Evolutionary conservation across 371 early-diverging fungal genomes (phyloP).

Genomic region (Mucor plumbeus): DNA sequence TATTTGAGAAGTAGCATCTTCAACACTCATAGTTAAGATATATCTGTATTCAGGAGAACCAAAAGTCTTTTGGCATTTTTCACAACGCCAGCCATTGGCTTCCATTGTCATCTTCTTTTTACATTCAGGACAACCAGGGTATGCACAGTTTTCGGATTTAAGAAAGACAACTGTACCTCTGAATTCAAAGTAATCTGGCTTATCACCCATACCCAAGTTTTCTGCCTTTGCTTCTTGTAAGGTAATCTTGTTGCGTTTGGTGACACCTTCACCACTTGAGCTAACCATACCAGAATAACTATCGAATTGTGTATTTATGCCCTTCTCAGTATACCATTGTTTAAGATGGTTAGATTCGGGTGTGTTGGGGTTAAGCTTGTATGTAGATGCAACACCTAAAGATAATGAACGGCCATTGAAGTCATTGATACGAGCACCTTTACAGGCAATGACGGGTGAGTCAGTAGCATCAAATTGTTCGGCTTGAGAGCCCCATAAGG

Average conservation of each 20-base stretch:
- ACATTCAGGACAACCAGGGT: conserved; percentile 93
- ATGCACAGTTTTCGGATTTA: conserved; percentile 67
- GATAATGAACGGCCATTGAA: conserved; percentile 85
- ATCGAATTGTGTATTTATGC: conserved; percentile 39
- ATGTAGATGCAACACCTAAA: conserved; percentile 50
- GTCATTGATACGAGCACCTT: conserved; percentile 86
- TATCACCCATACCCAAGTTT: conserved; percentile 60
- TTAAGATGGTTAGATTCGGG: conserved; percentile 79
- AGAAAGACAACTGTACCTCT: conserved; percentile 72
- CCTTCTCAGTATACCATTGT: conserved; percentile 82
- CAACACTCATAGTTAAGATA: conserved; percentile 71
- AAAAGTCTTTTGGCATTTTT: conserved; percentile 80
- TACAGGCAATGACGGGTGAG: conserved; percentile 79
- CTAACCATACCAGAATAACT: conserved; percentile 32
- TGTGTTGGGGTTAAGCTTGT: conserved; percentile 83
- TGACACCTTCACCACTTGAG: conserved; percentile 28
- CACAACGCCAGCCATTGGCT: conserved; percentile 88
- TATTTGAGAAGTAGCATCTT: conserved; percentile 81
- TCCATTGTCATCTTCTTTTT: conserved; percentile 87
- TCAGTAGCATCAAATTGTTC: conserved; percentile 61
- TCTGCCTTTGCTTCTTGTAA: conserved; percentile 73
- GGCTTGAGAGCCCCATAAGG: conserved; percentile 92
- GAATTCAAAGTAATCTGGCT: conserved; percentile 74
- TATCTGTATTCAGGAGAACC: conserved; percentile 82
- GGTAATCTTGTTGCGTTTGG: conserved; percentile 47